These are phyloP conservation scores for Hemileccinum hortonii DNA, from an alignment of 1,284 basidiomycete species.

Conservation along the genomic window DNA sequence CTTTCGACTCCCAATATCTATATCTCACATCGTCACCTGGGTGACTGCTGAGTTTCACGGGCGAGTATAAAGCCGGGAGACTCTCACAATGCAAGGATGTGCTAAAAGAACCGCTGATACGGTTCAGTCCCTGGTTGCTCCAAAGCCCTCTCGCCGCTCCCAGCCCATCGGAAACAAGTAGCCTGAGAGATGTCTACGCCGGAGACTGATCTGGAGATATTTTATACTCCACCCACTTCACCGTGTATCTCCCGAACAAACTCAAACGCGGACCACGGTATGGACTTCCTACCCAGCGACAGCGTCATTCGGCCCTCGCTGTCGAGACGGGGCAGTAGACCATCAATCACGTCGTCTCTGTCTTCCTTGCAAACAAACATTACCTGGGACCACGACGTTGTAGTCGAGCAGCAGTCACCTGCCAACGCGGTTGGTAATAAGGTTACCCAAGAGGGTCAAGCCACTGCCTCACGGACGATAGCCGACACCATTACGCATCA, in stretches of 20 bases:
- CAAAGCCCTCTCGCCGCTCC: constrained; percentile 12
- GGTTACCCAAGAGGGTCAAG: background rate
- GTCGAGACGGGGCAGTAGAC: constrained; percentile 49
- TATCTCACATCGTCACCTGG: constrained; percentile 23
- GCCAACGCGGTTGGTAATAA: constrained; percentile 24
- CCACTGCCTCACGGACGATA: constrained; percentile 25
- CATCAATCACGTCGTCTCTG: constrained; percentile 21
- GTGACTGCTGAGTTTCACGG: constrained; percentile 21
- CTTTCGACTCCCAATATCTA: constrained; percentile 14
- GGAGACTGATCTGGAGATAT: constrained; percentile 43
- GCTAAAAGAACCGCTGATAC: constrained; percentile 9
- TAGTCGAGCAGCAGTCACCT: constrained; percentile 37
- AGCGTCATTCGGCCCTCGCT: constrained; percentile 40
- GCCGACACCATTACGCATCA: constrained; percentile 26
- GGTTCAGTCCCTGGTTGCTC: constrained; percentile 5
- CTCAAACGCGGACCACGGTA: constrained; percentile 25
- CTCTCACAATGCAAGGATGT: constrained; percentile 3
- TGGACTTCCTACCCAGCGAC: constrained; percentile 31
- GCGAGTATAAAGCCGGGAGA: constrained; percentile 26
- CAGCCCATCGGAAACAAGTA: constrained; percentile 7
- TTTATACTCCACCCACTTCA: constrained; percentile 63
- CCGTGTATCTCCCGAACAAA: constrained; percentile 36
- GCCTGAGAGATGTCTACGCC: constrained; percentile 20
- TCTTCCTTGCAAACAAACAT: constrained; percentile 47
- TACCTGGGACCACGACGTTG: constrained; percentile 48